These are phyloP conservation scores for Fusarium sp. DNA, from an alignment of 2,329 filamentous ascomycete genomes.

Conservation along the genomic window DNA sequence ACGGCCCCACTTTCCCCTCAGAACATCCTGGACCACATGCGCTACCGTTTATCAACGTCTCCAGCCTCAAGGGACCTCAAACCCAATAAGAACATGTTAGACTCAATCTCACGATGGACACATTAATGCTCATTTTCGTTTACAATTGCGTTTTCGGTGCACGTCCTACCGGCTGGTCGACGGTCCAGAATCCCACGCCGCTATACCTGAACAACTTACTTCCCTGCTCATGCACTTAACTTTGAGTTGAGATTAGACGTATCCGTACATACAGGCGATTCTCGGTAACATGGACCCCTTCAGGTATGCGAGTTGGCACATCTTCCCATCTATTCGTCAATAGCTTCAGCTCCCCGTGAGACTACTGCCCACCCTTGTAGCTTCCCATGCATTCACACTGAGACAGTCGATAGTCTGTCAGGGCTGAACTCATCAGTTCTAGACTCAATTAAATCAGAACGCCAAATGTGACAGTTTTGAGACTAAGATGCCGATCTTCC, in stretches of 20 bases:
- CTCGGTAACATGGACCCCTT: neutral
- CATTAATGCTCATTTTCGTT: neutral
- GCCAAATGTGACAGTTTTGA: neutral
- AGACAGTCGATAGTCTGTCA: conserved; percentile 17
- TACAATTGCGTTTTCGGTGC: neutral
- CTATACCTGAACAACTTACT: neutral
- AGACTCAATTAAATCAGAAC: conserved; percentile 18
- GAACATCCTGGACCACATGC: neutral
- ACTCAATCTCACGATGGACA: neutral
- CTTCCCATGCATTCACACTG: conserved; percentile 1
- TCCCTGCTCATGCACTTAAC: conserved; percentile 1
- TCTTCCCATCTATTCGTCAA: conserved; percentile 10
- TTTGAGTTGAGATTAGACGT: neutral
- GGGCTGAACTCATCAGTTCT: conserved; percentile 33
- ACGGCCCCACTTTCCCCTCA: conserved; percentile 26
- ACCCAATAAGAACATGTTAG: neutral
- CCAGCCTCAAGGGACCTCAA: neutral
- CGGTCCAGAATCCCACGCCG: neutral
- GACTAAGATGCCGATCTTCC: conserved; percentile 30
- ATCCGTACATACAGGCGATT: neutral
- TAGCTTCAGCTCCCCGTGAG: neutral
- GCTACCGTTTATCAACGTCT: conserved; percentile 17
- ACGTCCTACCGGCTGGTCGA: conserved; percentile 10
- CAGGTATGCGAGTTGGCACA: conserved; percentile 1
- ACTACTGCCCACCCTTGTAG: conserved; percentile 2